These are phyloP conservation scores for Sinapis alba DNA, from an alignment of 441 rosid genomes.

Conservation along the genomic window DNA sequence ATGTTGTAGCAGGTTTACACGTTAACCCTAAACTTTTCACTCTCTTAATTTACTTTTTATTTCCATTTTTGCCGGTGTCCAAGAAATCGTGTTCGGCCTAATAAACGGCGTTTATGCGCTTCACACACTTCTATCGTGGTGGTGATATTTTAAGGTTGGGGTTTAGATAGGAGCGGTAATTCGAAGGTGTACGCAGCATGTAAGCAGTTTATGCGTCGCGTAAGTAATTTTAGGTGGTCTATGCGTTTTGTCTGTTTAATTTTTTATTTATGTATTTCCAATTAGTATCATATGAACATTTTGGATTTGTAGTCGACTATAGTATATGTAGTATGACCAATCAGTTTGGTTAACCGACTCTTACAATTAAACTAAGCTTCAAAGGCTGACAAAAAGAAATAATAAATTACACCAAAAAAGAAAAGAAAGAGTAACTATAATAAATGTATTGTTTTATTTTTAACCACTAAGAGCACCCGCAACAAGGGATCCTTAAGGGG, in stretches of 20 bases:
- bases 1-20: slow-evolving; percentile 10
- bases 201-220: neutral
- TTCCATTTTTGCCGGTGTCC: neutral
- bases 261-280: neutral
- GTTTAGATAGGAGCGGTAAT: neutral
- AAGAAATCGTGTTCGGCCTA: neutral
- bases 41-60: neutral
- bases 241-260: neutral
- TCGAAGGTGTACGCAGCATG: neutral
- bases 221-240: neutral
- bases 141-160: neutral
- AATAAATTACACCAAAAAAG: too few relatives aligned
- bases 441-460: neutral
- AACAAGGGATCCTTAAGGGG: too few relatives aligned
- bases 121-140: neutral
- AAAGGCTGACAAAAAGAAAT: neutral
- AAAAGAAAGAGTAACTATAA: too few relatives aligned
- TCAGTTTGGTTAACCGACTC: neutral
- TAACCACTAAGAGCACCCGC: too few relatives aligned
- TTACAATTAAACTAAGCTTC: neutral
- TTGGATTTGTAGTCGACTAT: neutral
- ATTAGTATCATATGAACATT: neutral
- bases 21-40: slow-evolving; percentile 10
- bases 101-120: slow-evolving; percentile 1
- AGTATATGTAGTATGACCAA: neutral